Base-by-base conservation (phyloP, 1,284 basidiomycete genomes). In the Pseudozyma tsukubaensis region DNA sequence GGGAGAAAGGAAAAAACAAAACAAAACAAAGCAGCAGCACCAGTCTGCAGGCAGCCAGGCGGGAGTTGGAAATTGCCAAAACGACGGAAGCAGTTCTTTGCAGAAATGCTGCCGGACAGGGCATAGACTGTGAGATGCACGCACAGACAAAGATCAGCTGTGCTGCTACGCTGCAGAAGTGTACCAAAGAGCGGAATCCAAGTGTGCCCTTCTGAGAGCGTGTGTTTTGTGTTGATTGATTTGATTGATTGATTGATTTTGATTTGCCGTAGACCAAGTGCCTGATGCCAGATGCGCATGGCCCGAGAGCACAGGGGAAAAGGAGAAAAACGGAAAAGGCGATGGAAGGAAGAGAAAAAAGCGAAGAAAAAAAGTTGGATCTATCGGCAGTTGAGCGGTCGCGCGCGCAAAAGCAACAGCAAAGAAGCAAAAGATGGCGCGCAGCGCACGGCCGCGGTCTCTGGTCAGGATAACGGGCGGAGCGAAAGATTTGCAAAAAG, bases 121-220 rank as follows among this genome's bases (percentile, higher is more conserved):
- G n/a, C 49, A 51, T 32, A 47, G 39, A 14, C 18, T 10, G 1
- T n/a, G n/a, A n/a, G n/a, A n/a, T n/a, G n/a, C n/a, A 45, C 43
- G 34, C 40, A 53, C 21, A 47, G 43, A 42, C 34, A 40, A 45
- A 39, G 40, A 59, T 50, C 49, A 50, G 40, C 56, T 59, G 49
- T 35, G 18, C 37, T 19, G 36, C 24, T 37, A 37, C 54, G 14
- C n/a, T 54, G n/a, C 13, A 43, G 29, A 32, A n/a, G n/a, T 21
- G 42, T 13, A 34, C 40, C 14, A 45, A 37, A 45, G 24, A 19
- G 45, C 54, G 36, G 45, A 48, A 56, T 40, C 24, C 21, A 42
- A 50, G 37, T 19, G n/a, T n/a, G n/a, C n/a, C n/a, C n/a, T n/a
- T n/a, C n/a, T n/a, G n/a, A n/a, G n/a, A n/a, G n/a, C n/a, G n/a